Conservation (phyloP, 768 basidiomycete species). For the Termitomyces sp. region DNA sequence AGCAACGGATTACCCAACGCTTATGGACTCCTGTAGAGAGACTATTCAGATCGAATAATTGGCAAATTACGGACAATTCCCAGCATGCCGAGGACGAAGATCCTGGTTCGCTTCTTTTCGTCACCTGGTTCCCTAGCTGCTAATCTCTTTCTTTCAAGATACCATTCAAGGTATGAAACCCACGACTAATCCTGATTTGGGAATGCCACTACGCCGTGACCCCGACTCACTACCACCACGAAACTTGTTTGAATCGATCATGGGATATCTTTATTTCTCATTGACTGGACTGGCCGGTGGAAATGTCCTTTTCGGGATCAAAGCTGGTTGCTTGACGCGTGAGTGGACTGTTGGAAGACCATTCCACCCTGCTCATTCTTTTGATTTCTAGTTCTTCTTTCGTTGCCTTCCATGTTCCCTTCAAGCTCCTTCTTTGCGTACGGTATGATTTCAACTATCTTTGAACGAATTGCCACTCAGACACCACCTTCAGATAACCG, state of each 20-base stretch:
- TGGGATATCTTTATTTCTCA: slow-evolving; percentile 39
- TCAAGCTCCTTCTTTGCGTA: slow-evolving; percentile 54
- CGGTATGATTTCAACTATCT: slow-evolving; percentile 27
- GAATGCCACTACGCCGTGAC: slow-evolving; percentile 52
- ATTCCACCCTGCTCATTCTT: not conserved
- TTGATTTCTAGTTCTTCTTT: slow-evolving; percentile 40
- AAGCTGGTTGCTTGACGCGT: slow-evolving; percentile 65
- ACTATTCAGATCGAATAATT: slow-evolving; percentile 37
- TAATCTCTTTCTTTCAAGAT: slow-evolving; percentile 19
- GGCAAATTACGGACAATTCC: slow-evolving; percentile 38
- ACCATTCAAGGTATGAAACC: slow-evolving; percentile 52
- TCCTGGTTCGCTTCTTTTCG: slow-evolving; percentile 40
- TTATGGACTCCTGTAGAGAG: slow-evolving; percentile 56
- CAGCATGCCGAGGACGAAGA: slow-evolving; percentile 62
- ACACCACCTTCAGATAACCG: slow-evolving; percentile 40
- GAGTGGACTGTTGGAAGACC: slow-evolving; percentile 7
- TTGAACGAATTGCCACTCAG: not conserved
- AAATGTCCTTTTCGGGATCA: slow-evolving; percentile 64
- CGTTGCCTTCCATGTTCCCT: slow-evolving; percentile 54
- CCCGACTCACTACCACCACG: slow-evolving; percentile 71
- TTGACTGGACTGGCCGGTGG: slow-evolving; percentile 42
- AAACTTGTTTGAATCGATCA: slow-evolving; percentile 48
- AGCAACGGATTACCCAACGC: slow-evolving; percentile 28
- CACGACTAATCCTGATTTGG: slow-evolving; percentile 42
- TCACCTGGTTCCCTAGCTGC: not conserved